Evolutionary conservation across 2,329 filamentous ascomycete genomes (phyloP), one percentile per base, ranked within the genome.

Genomic region (Diaporthe destruens): DNA sequence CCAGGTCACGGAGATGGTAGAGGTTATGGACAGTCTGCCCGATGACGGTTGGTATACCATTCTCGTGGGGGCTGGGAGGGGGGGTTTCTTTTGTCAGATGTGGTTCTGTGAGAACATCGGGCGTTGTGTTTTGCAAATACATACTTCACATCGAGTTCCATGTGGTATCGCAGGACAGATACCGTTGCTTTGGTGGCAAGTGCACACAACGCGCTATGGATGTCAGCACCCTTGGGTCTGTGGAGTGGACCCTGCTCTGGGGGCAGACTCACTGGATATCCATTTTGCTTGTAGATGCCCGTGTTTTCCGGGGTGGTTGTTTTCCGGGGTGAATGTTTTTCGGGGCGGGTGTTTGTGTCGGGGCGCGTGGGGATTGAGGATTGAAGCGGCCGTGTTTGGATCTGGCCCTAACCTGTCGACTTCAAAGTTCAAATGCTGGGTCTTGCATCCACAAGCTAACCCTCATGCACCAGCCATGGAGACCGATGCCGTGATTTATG

Each of bases 201-300:
- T 3, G 36, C 23, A 0, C 44, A 70, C 23, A 70, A 32, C 8
- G 23, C 18, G 8, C 68, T 70, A 18, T 18, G 23, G 12, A 23
- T 0, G 25, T 61, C 6, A 61, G 55, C 34, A 61, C 5, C 0
- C 9, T 61, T 18, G 12, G 3, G 6, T 3, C 23, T 9, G 20
- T 5, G n/a, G 16, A 18, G 1, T 1, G 4, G 12, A 3, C 11
- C 6, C 1, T 23, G 1, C 3, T 36, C 14, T 6, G 1, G 25
- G 18, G 16, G 4, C 14, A 23, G 18, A 32, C 68, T 61, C 39
- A 70, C 68, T 44, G 44, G 3, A 53, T 29, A 6, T 70, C 23
- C 68, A 70, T 70, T 11, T 8, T 54, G 47, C n/a, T 29, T 11
- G 61, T 5, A 14, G 25, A 16, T 59, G 8, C 2, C 12, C 11